These are phyloP conservation scores for Verticillium longisporum DNA, from an alignment of 2,329 filamentous ascomycete genomes.

Conservation along the genomic window DNA sequence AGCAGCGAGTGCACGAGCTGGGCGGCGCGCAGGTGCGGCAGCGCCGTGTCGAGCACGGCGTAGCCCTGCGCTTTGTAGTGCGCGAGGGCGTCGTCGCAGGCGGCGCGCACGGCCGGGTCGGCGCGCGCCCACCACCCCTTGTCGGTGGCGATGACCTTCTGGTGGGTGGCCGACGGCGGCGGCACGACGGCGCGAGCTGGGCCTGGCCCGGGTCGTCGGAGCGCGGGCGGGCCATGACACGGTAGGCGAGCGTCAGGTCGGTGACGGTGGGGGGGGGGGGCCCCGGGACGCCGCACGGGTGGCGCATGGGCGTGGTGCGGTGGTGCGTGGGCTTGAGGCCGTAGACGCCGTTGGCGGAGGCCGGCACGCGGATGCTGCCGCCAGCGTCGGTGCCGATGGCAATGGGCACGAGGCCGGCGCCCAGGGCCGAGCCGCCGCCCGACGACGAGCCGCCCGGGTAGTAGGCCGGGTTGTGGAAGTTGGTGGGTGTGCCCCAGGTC, in stretches of 20 bases:
- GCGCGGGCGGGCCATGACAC: constrained; percentile 69
- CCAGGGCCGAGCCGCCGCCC: constrained; percentile 65
- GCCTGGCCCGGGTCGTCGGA: constrained; percentile 47
- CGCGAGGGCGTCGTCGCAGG: constrained; percentile 56
- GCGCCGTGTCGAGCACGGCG: constrained; percentile 48
- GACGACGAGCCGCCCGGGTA: constrained; percentile 79
- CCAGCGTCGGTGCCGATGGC: constrained; percentile 70
- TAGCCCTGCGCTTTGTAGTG: constrained; percentile 47
- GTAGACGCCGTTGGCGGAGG: constrained; percentile 71
- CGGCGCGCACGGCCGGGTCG: constrained; percentile 52
- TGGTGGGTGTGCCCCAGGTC: constrained; percentile 65
- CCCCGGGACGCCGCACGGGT: constrained; percentile 56
- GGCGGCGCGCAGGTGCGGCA: constrained; percentile 62
- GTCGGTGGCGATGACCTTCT: constrained; percentile 66
- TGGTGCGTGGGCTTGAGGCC: constrained; percentile 75
- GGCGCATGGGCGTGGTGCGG: constrained; percentile 52
- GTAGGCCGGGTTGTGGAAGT: constrained; percentile 70
- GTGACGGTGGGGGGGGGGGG: constrained; percentile 70
- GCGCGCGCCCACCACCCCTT: constrained; percentile 43
- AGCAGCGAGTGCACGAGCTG: constrained; percentile 72
- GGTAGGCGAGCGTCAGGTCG: constrained; percentile 78
- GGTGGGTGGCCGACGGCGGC: constrained; percentile 23
- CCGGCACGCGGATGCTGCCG: constrained; percentile 67
- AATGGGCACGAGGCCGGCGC: constrained; percentile 67
- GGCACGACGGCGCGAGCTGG: constrained; percentile 55